Percentiles rank a stretch among this genome's conserved stretches.
Evolutionary conservation across 2,329 filamentous ascomycete species (phyloP).

Genomic region (Venturia oleaginea): DNA sequence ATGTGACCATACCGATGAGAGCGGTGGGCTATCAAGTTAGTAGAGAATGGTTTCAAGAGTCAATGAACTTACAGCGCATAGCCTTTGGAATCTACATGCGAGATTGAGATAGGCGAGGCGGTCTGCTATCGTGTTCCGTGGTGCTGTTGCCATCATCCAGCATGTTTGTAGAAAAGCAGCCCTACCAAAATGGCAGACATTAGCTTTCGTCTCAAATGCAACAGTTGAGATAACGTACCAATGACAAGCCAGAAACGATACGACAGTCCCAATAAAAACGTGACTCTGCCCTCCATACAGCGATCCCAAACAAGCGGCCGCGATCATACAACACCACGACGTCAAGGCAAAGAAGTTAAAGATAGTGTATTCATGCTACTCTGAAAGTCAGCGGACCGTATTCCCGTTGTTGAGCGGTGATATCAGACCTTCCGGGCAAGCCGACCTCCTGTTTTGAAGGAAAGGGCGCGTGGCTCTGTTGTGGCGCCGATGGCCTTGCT

Average conservation of each 20-base stretch:
- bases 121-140: constrained; percentile 1
- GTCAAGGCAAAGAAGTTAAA: not conserved
- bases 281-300: constrained; percentile 5
- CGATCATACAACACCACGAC: not conserved
- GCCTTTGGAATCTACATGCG: not conserved
- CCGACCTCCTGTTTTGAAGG: constrained; percentile 6
- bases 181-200: not conserved
- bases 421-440: not conserved
- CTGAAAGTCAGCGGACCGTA: not conserved
- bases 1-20: constrained; percentile 1
- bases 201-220: not conserved
- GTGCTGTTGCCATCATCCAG: constrained; percentile 5
- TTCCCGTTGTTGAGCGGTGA: not conserved
- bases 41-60: not conserved
- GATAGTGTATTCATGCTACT: constrained; percentile 3
- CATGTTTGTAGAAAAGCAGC: constrained; percentile 5
- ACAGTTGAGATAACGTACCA: not conserved
- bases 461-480: constrained; percentile 1
- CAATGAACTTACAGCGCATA: not conserved
- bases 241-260: not conserved
- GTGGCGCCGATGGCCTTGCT: constrained; percentile 2
- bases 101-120: not conserved
- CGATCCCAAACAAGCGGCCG: not conserved
- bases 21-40: not conserved
- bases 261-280: not conserved